A percentile compares a stretch with the other conserved stretches of the same genome.
Evolutionary conservation across 495 filamentous ascomycete species (phyloP).

Genomic region (Neurospora sp.): DNA sequence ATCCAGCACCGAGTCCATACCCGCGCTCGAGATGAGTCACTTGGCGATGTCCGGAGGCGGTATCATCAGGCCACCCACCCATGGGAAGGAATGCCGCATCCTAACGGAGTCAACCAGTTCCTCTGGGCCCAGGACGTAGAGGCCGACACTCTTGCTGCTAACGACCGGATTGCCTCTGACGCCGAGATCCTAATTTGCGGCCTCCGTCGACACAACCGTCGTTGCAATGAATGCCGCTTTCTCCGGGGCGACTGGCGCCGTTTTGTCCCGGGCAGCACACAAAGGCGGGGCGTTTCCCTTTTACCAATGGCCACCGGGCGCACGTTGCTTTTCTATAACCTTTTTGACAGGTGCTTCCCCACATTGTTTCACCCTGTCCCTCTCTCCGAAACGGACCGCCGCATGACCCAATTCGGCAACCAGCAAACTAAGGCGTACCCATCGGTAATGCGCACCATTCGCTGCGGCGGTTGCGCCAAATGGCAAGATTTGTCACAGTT

Average conservation of each 20-base stretch:
- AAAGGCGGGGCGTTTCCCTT: rapidly evolving
- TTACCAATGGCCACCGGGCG: background rate
- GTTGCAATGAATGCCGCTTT: constrained; percentile 2
- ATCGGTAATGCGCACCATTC: background rate
- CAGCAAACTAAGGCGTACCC: background rate
- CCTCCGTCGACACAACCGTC: constrained; percentile 7
- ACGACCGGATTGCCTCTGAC: background rate
- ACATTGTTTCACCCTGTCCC: background rate
- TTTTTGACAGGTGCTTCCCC: background rate
- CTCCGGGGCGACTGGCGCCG: background rate
- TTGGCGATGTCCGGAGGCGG: background rate
- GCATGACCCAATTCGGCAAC: background rate
- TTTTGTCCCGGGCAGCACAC: background rate
- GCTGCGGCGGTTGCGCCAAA: background rate
- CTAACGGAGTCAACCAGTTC: background rate
- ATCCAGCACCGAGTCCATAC: background rate
- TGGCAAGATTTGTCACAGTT: constrained; percentile 1
- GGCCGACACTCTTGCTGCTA: background rate
- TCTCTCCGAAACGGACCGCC: background rate
- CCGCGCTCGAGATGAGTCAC: background rate
- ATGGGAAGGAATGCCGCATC: background rate
- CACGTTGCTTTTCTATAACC: background rate
- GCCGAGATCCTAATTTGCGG: background rate
- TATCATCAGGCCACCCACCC: background rate
- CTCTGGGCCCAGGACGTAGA: background rate